These are phyloP conservation scores for Ophiostoma fasciatum DNA, from an alignment of 2,329 filamentous ascomycete genomes.

Conservation along the genomic window DNA sequence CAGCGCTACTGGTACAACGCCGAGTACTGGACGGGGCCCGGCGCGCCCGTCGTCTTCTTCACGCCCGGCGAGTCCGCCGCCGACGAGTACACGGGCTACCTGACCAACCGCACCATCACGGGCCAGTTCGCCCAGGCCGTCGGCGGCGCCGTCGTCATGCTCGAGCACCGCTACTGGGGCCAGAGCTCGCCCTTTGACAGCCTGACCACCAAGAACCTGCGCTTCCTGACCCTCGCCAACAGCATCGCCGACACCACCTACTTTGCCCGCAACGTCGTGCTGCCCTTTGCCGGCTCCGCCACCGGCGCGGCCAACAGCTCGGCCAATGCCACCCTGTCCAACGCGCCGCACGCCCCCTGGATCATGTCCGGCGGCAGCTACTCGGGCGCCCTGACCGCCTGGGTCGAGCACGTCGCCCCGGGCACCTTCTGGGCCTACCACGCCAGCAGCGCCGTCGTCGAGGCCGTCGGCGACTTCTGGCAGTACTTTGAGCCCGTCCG, in stretches of 20 bases:
- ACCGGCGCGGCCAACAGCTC: constrained; percentile 10
- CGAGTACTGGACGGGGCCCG: constrained; percentile 25
- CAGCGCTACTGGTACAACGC: constrained; percentile 27
- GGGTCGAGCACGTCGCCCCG: constrained; percentile 33
- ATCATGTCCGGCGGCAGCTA: constrained; percentile 40
- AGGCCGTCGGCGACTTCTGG: constrained; percentile 38
- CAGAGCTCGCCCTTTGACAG: constrained; percentile 21
- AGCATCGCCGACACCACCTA: constrained; percentile 25
- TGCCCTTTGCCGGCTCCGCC: constrained; percentile 32
- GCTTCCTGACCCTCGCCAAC: constrained; percentile 26
- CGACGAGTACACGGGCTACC: constrained; percentile 25
- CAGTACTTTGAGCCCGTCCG: constrained; percentile 39
- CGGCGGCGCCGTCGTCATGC: constrained; percentile 24
- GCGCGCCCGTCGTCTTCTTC: constrained; percentile 25
- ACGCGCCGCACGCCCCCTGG: constrained; percentile 37
- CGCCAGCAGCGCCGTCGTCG: constrained; percentile 38
- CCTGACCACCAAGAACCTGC: constrained; percentile 23
- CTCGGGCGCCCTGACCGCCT: constrained; percentile 37
- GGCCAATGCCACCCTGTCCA: constrained; percentile 26
- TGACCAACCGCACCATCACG: constrained; percentile 29
- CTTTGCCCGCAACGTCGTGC: constrained; percentile 27
- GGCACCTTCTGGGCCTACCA: constrained; percentile 47
- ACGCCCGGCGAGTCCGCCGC: constrained; percentile 25
- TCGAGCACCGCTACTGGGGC: constrained; percentile 31
- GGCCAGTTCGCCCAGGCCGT: constrained; percentile 24